A percentile compares a stretch with the other conserved stretches of the same genome.
These are phyloP conservation scores for Planoprotostelium fungivorum DNA, from an alignment of 78 protist species.

Conservation along the genomic window DNA sequence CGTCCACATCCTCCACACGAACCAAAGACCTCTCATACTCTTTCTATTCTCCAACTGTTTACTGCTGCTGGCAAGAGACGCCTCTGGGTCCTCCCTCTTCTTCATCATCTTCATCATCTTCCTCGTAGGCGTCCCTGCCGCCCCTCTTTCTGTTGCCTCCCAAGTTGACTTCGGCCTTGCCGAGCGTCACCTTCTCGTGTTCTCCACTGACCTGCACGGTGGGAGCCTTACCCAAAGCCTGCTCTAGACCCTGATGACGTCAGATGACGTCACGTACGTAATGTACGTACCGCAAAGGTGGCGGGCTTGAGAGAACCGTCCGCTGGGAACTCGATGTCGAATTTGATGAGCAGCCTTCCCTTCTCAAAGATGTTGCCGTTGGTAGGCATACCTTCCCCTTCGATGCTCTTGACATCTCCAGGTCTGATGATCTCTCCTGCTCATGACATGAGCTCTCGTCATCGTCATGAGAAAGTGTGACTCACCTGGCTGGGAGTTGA, in stretches of 20 bases:
- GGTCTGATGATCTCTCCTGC: conserved; percentile 67
- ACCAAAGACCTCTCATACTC: too few species aligned
- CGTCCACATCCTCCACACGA: too few species aligned
- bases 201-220: conserved; percentile 18
- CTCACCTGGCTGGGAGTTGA: conserved; percentile 59
- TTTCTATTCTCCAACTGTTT: too few species aligned
- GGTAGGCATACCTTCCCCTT: conserved; percentile 95
- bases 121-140: conserved; percentile 10
- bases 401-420: conserved; percentile 73
- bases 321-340: conserved; percentile 83
- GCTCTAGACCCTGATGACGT: conserved; percentile 1
- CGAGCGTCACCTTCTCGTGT: conserved; percentile 22
- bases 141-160: not conserved
- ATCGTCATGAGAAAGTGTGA: conserved; percentile 6
- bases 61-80: conserved; percentile 44
- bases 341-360: conserved; percentile 78
- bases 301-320: conserved; percentile 30
- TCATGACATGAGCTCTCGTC: not conserved
- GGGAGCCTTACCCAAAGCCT: conserved; percentile 5
- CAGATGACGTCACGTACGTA: not conserved
- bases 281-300: not conserved
- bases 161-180: not conserved
- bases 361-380: conserved; percentile 79
- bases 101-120: conserved; percentile 24
- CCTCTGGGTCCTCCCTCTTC: conserved; percentile 31